Base-by-base conservation (phyloP, 257 asterid genomes). In the Coffea eugenioides region DNA sequence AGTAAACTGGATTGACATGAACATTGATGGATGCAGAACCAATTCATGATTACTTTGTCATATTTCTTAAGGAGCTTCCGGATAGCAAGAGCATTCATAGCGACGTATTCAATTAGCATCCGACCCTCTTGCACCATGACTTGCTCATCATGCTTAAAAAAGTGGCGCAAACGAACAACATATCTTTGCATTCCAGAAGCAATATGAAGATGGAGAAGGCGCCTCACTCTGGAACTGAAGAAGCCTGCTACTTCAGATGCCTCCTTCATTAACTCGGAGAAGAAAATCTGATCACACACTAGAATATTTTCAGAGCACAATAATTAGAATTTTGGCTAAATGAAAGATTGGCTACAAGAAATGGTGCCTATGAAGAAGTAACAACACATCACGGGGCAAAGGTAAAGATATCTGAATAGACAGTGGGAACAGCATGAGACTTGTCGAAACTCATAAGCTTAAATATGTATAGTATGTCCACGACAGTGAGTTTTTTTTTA, bases 11-110 rank as follows among this genome's bases (percentile, higher is more conserved):
- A 59, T 31, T 15, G 6, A 43, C 66, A 66, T 21, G 27, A 49
- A 46, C 25, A 48, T 72, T 67, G 39, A 41, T 10, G 3, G 41
- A 49, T 41, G 71, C 39, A 77, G 10, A 79, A 78, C 69, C 39
- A 67, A 48, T 34, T 45, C 12, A 39, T 7, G 52, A 84, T 86
- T 86, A 94, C 98, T 84, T 91, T 92, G 81, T 92, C 98, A 74
- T 94, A 94, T 86, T 94, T 94, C 91, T 92, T 92, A 69, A 94
- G 97, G 80, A 94, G 93, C 88, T 94, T 94, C 54, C 93, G 88
- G 88, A 94, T 88, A 79, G 97, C 98, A 74, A 90, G 83, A 39
- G 97, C 96, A 83, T 94, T 94, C 93, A 94, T 91, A 78, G 83
- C 85, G 41, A 86, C 96, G 74, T 94, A 94, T 81, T 94, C 90